Conservation (phyloP, 495 filamentous ascomycete species). For the Tuber magnatum region DNA sequence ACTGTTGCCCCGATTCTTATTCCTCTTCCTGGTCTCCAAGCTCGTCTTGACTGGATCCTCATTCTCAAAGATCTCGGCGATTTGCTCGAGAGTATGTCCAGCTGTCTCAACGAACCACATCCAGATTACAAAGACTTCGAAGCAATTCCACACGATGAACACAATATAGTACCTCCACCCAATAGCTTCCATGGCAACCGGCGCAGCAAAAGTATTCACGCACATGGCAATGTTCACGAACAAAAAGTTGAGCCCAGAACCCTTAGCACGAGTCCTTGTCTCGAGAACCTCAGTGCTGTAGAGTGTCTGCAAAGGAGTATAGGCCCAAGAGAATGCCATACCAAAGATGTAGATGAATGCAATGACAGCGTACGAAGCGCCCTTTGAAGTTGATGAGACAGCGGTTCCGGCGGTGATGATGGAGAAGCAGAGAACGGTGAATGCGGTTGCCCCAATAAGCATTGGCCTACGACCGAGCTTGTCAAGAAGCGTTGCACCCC, state of each 20-base stretch:
- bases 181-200: constrained; percentile 50
- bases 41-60: constrained; percentile 52
- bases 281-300: constrained; percentile 41
- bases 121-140: constrained; percentile 52
- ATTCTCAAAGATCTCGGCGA: constrained; percentile 58
- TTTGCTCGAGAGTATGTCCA: constrained; percentile 61
- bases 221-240: constrained; percentile 45
- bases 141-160: constrained; percentile 50
- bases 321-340: constrained; percentile 55
- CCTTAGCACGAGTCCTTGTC: constrained; percentile 49
- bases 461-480: constrained; percentile 51
- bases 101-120: constrained; percentile 64
- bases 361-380: constrained; percentile 51
- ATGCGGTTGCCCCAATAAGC: constrained; percentile 48
- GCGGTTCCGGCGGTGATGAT: constrained; percentile 51
- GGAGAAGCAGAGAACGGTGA: constrained; percentile 47
- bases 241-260: constrained; percentile 45
- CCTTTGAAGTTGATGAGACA: constrained; percentile 44
- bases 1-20: not conserved
- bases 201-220: constrained; percentile 48
- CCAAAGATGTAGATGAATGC: constrained; percentile 65
- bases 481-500: constrained; percentile 51
- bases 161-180: constrained; percentile 53
- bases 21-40: constrained; percentile 46
- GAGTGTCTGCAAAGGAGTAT: constrained; percentile 55